Conservation (phyloP, 257 asterid genomes). For the Lycium ferocissimum region DNA sequence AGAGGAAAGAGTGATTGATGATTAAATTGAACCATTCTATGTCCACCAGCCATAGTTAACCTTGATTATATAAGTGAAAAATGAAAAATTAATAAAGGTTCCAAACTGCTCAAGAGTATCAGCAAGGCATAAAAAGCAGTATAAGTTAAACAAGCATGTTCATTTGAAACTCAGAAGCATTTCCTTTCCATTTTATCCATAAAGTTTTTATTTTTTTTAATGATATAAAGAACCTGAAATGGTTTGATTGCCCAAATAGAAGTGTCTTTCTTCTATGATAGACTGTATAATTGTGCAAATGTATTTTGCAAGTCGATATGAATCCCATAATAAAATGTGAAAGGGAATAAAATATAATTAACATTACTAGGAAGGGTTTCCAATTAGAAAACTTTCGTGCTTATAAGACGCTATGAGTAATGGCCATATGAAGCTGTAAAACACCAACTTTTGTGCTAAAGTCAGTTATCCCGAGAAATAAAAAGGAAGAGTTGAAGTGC, state of each 20-base stretch:
- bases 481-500: too few relatives aligned
- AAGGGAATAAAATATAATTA: too few relatives aligned
- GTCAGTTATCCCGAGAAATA: not conserved
- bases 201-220: not conserved
- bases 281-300: not conserved
- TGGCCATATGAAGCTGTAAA: not conserved
- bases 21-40: not conserved
- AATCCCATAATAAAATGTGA: not conserved
- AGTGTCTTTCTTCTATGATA: not conserved
- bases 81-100: not conserved
- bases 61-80: conserved; percentile 1
- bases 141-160: not conserved
- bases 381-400: not conserved
- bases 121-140: not conserved
- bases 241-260: conserved; percentile 1
- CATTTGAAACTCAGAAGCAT: conserved; percentile 2
- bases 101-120: conserved; percentile 1
- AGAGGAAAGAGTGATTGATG: conserved; percentile 11
- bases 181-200: not conserved
- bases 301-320: not conserved
- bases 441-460: too few relatives aligned
- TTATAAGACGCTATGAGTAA: conserved; percentile 2
- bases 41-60: conserved; percentile 9
- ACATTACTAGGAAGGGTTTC: not conserved
- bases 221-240: not conserved